Base-by-base conservation (phyloP, 805 yeast genomes). In the Yarrowia porcina region DNA sequence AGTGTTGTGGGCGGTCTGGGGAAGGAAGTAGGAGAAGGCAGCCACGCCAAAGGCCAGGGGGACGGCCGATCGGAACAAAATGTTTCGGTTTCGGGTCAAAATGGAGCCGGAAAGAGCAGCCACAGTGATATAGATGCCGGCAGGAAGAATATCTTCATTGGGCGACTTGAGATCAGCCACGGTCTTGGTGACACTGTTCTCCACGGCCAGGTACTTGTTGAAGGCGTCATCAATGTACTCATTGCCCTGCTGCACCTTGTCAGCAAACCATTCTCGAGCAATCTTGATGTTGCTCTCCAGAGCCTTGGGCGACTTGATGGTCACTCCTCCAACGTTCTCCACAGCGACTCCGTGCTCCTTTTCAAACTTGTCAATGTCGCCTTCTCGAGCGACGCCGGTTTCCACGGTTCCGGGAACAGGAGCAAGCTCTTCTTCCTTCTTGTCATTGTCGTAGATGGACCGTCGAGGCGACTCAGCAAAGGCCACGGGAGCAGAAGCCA, bases 101-200 rank as follows among this genome's bases (percentile, higher is more conserved):
- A 90, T 85, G 49, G 87, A 81, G 38, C 96, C 96, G 8, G 90
- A 76, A 62, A 90, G 77, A 2, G 84, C 80, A 13, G 90, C 91
- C 28, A 89, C 82, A 10, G 84, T 71, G 39, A 90, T 79, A 71
- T 89, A 90, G 30, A 89, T 73, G 3, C 85, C 74, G 66, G 87
- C 87, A 13, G 96, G 94, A 56, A 88, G 78, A 57, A 89, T 74
- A 54, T 84, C 88, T 75, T 90, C 96, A 42, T 79, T 74, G 67
- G 77, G 82, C 65, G 82, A 79, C 72, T 86, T 90, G 67, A 90
- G 79, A 15, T 79, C 78, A 27, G 91, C 79, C 11, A 89, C 73
- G 0, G 93, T 86, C 30, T 78, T 72, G 9, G 89, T 81, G 57
- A 88, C 84, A 63, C 80, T 76, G 69, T 86, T 81, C 75, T 90